Evolutionary conservation across 1,139 yeast species (phyloP).

Genomic region (Pichia sp.): DNA sequence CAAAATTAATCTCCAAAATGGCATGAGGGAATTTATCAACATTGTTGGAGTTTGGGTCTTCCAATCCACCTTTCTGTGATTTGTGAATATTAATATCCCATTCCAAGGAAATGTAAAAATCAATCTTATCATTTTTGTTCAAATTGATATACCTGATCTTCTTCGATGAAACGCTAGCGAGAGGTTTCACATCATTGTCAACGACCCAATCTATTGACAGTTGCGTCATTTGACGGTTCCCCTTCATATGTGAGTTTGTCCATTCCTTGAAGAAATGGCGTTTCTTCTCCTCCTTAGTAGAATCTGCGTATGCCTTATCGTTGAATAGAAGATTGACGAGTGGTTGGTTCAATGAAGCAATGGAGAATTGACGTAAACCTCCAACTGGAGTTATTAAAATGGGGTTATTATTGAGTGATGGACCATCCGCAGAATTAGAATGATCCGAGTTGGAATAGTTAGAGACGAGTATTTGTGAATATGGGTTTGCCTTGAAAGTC

Average conservation of each 20-base stretch:
- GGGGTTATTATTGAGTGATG: constrained; percentile 12
- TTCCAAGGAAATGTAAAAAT: constrained; percentile 30
- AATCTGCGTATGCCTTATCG: constrained; percentile 14
- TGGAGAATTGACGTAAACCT: constrained; percentile 41
- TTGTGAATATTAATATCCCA: constrained; percentile 23
- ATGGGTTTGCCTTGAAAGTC: constrained; percentile 12
- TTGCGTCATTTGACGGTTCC: constrained; percentile 35
- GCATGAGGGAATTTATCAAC: constrained; percentile 36
- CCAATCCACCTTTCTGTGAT: constrained; percentile 6
- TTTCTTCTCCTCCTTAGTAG: constrained; percentile 9
- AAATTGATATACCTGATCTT: constrained; percentile 38
- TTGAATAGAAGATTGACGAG: constrained; percentile 26
- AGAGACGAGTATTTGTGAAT: constrained; percentile 13
- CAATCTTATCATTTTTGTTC: constrained; percentile 38
- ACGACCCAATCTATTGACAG: constrained; percentile 46
- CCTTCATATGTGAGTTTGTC: constrained; percentile 16
- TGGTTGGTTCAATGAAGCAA: constrained; percentile 26
- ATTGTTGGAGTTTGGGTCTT: constrained; percentile 15
- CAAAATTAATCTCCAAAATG: constrained; percentile 39
- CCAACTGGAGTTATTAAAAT: constrained; percentile 43
- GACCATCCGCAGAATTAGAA: background rate
- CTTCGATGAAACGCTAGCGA: constrained; percentile 35
- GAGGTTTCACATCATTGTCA: constrained; percentile 42
- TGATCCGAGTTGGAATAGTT: constrained; percentile 1
- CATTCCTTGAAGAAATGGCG: constrained; percentile 14